phyloP scores from a whole-genome alignment of 1,284 basidiomycete species.

The Fomitopsis betulina region DNA sequence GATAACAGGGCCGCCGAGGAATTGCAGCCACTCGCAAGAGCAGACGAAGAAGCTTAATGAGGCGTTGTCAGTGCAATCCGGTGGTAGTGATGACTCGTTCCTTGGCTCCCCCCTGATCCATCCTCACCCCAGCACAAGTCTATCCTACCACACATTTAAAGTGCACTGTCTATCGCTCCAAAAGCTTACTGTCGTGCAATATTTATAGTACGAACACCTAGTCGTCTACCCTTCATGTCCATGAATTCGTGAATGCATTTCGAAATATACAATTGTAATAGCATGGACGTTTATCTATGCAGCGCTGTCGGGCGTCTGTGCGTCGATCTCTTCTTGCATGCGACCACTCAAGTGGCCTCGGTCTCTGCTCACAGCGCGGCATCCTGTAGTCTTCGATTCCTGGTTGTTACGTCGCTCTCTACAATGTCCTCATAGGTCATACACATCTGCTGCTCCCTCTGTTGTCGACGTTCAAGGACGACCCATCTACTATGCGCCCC shows the following conservation, averaged over 20 bases:
- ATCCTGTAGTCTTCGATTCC: not conserved
- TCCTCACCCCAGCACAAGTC: constrained; percentile 11
- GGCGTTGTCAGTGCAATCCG: constrained; percentile 5
- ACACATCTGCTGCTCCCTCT: not conserved
- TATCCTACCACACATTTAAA: constrained; percentile 8
- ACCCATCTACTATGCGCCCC: not conserved
- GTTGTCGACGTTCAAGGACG: not conserved
- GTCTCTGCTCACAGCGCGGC: not conserved
- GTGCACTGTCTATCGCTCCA: not conserved
- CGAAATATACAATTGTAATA: no score
- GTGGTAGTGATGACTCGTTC: constrained; percentile 14
- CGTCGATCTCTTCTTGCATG: not conserved
- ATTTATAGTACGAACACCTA: not conserved
- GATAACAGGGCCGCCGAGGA: constrained; percentile 27
- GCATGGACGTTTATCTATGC: no score
- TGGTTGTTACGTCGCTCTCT: not conserved
- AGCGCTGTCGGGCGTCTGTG: not conserved
- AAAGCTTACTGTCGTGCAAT: not conserved
- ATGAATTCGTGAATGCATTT: not conserved
- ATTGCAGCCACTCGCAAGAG: constrained; percentile 10
- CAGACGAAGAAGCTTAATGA: constrained; percentile 14
- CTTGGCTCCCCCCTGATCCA: constrained; percentile 6
- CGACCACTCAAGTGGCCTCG: constrained; percentile 1
- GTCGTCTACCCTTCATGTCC: not conserved
- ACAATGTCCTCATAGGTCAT: not conserved